Evolutionary conservation across 2,329 filamentous ascomycete genomes (phyloP).

Genomic region (Trichoderma afroharzianum): DNA sequence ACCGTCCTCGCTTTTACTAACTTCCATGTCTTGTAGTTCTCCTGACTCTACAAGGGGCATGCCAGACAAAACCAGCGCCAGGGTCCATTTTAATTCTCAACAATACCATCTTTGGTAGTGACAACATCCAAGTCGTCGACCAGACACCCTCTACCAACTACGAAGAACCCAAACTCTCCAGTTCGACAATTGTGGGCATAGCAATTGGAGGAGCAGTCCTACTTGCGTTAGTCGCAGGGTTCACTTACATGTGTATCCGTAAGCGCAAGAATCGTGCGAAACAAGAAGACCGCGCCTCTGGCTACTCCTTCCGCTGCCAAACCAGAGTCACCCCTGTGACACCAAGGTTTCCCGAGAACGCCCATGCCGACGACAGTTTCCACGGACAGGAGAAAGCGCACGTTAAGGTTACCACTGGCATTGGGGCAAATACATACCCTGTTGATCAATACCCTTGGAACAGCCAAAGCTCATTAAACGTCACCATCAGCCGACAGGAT

Average conservation of each 20-base stretch:
- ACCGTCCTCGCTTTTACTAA: constrained; percentile 2
- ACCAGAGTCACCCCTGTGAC: constrained; percentile 20
- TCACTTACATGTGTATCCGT: constrained; percentile 44
- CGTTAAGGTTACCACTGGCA: not conserved
- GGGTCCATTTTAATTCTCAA: constrained; percentile 39
- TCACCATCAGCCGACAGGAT: not conserved
- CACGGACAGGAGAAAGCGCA: constrained; percentile 1
- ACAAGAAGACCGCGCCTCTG: constrained; percentile 30
- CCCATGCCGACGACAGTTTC: constrained; percentile 8
- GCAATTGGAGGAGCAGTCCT: constrained; percentile 38
- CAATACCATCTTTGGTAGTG: constrained; percentile 42
- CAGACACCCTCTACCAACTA: not conserved
- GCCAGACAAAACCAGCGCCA: constrained; percentile 42
- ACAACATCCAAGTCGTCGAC: constrained; percentile 8
- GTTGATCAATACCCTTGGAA: not conserved
- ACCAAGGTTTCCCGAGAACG: not conserved
- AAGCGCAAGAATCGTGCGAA: constrained; percentile 38
- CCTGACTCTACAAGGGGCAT: constrained; percentile 49
- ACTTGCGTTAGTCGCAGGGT: constrained; percentile 36
- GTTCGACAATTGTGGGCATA: constrained; percentile 43
- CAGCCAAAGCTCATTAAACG: not conserved
- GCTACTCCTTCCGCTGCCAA: constrained; percentile 51
- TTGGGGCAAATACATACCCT: not conserved
- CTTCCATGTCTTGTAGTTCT: constrained; percentile 37
- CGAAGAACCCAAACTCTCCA: constrained; percentile 29